Percentiles rank a stretch among this genome's conserved stretches.
Conservation (phyloP, 768 basidiomycete genomes). For the Hygrophorus russula region DNA sequence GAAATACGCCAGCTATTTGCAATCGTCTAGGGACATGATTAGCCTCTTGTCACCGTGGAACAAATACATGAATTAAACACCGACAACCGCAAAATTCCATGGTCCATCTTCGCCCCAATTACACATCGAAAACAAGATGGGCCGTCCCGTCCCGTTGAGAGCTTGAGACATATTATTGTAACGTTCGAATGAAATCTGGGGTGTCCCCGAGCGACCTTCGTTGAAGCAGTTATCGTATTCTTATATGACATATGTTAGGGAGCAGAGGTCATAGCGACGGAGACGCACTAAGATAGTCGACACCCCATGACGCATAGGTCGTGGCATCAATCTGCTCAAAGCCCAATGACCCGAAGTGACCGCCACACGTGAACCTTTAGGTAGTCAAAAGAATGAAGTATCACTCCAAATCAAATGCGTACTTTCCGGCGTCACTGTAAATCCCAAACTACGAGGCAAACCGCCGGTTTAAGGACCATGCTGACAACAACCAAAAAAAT, state of each 20-base stretch:
- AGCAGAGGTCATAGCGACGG: not conserved
- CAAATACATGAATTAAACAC: too few relatives aligned
- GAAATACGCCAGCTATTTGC: too few relatives aligned
- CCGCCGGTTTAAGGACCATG: constrained; percentile 9
- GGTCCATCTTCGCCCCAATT: constrained; percentile 17
- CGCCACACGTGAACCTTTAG: constrained; percentile 22
- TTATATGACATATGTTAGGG: constrained; percentile 34
- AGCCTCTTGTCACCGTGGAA: too few relatives aligned
- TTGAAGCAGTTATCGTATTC: constrained; percentile 33
- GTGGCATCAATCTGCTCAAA: constrained; percentile 36
- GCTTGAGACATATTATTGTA: not conserved
- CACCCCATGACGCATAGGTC: constrained; percentile 38
- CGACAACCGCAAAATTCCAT: too few relatives aligned
- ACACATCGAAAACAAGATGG: constrained; percentile 41
- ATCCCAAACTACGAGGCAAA: not conserved
- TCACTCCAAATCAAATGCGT: constrained; percentile 18
- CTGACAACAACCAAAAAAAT: constrained; percentile 38
- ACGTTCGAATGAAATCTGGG: constrained; percentile 22
- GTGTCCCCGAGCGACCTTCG: constrained; percentile 34
- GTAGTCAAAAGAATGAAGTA: constrained; percentile 33
- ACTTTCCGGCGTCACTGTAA: not conserved
- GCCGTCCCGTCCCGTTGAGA: constrained; percentile 21
- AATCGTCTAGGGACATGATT: too few relatives aligned
- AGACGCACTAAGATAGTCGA: constrained; percentile 30
- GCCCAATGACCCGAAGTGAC: constrained; percentile 32